Evolutionary conservation across 768 basidiomycete genomes (phyloP).

Genomic region (Suillus cothurnatus): DNA sequence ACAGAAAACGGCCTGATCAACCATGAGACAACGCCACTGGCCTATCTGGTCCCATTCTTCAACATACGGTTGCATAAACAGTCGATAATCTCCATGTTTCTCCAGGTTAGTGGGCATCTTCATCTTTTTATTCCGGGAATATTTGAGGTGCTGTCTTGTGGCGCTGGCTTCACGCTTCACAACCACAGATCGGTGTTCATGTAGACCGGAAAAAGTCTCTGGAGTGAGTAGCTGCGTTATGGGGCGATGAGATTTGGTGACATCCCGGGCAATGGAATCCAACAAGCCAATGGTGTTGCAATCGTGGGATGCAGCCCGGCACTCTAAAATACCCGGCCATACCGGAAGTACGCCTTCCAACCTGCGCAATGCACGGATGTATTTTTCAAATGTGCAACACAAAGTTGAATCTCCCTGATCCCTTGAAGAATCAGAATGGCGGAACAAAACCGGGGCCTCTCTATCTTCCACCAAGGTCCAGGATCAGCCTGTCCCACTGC

Average conservation of each 20-base stretch:
- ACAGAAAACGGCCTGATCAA: not conserved
- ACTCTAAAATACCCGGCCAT: not conserved
- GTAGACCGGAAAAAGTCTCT: too few species aligned
- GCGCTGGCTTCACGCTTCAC: not conserved
- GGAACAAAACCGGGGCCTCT: not conserved
- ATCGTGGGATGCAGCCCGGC: not conserved
- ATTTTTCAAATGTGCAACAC: not conserved
- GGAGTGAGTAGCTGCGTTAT: not conserved
- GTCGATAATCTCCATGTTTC: not conserved
- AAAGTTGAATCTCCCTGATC: not conserved
- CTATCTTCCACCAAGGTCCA: not conserved
- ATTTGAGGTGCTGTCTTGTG: not conserved
- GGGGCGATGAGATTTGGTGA: not conserved
- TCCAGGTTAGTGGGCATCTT: too few species aligned
- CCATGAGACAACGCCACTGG: not conserved
- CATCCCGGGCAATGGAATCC: not conserved
- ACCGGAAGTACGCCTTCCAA: not conserved
- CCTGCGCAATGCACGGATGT: not conserved
- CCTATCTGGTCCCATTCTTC: not conserved
- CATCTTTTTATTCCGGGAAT: not conserved
- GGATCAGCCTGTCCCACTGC: not conserved
- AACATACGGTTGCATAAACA: not conserved
- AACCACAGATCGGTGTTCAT: too few species aligned
- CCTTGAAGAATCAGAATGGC: not conserved
- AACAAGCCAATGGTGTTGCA: not conserved